These are phyloP conservation scores for Komagataea norvegica DNA, from an alignment of 1,139 yeast species.

Conservation along the genomic window DNA sequence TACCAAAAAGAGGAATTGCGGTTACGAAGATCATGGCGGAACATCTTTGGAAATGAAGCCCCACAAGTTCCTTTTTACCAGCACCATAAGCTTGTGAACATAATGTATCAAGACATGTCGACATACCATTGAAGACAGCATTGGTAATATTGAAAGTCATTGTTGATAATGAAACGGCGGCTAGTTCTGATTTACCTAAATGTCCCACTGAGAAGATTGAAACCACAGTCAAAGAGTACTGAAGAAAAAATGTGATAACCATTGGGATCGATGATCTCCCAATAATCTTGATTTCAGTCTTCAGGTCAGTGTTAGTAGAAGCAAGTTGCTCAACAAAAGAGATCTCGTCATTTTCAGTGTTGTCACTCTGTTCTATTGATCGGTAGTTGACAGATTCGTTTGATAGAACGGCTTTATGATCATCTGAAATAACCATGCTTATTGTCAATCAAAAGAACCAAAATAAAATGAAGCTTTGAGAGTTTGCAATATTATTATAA, in stretches of 20 bases:
- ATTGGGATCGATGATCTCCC: slow-evolving; percentile 47
- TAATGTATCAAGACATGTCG: slow-evolving; percentile 50
- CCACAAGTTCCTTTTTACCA: slow-evolving; percentile 34
- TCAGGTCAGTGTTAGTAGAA: slow-evolving; percentile 19
- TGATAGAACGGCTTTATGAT: no score
- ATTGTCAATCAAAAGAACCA: no score
- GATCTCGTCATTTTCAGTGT: not conserved
- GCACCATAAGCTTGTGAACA: slow-evolving; percentile 52
- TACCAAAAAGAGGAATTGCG: slow-evolving; percentile 32
- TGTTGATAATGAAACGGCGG: slow-evolving; percentile 41
- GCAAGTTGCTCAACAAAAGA: no score
- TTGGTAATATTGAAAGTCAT: slow-evolving; percentile 48
- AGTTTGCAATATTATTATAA: no score
- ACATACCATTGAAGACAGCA: slow-evolving; percentile 49
- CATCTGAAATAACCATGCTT: no score
- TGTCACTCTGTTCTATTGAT: not conserved
- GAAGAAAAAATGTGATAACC: slow-evolving; percentile 65
- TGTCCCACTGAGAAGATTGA: slow-evolving; percentile 80
- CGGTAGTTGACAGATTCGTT: slow-evolving; percentile 1
- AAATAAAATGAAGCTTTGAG: no score
- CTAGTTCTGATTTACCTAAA: slow-evolving; percentile 52
- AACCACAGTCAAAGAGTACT: slow-evolving; percentile 74
- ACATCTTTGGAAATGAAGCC: slow-evolving; percentile 40
- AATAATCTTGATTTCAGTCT: slow-evolving; percentile 29
- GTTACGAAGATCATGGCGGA: slow-evolving; percentile 35